Base-by-base conservation (phyloP, 176 grass and related monocot genomes). In the Poa pratensis region DNA sequence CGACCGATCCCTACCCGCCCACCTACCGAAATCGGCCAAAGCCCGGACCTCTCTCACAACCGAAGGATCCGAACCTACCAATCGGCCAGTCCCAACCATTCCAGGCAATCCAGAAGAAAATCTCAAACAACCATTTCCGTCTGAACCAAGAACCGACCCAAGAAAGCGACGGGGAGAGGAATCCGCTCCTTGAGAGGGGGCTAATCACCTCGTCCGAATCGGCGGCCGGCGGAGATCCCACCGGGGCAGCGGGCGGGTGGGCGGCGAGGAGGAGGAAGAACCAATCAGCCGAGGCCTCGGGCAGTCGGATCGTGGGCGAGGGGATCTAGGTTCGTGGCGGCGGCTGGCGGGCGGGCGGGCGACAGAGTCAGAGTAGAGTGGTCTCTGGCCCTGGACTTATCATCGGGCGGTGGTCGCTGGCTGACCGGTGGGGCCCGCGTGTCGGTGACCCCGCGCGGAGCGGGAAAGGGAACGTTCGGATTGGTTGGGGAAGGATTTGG, bases 391-490 rank as follows among this genome's bases (percentile, higher is more conserved):
- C 15, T 20, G 63, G 46, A 82, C 64, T 40, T 37, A 37, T 37
- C 40, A 71, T 13, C 48, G 14, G 76, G 79, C 37, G 60, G 35
- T 10, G 20, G 70, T 23, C 83, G 80, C 54, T 16, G 15, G 0
- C 77, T 85, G 82, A 1, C 0, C 0, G 0, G 51, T 18, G 77
- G 60, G 87, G 10, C 69, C 61, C 69, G 5, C 17, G 0, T 37
- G 77, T 81, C 83, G 59, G 77, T 0, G 77, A 6, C 3, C 0
- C 14, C 1, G 0, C 19, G 17, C 5, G 45, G 50, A 85, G 77
- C 77, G 87, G 70, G 77, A 89, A 81, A 7, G 39, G 50, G 18
- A 52, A 51, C 35, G 32, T 71, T 83, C 67, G 9, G 72, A 77
- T 77, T 37, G 20, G 80, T 17, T 46, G 39, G 3, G 19, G 9